A percentile compares a stretch with the other conserved stretches of the same genome.
phyloP scores from a whole-genome alignment of 1,139 yeast species.

The Trichomonascaceae sp. region DNA sequence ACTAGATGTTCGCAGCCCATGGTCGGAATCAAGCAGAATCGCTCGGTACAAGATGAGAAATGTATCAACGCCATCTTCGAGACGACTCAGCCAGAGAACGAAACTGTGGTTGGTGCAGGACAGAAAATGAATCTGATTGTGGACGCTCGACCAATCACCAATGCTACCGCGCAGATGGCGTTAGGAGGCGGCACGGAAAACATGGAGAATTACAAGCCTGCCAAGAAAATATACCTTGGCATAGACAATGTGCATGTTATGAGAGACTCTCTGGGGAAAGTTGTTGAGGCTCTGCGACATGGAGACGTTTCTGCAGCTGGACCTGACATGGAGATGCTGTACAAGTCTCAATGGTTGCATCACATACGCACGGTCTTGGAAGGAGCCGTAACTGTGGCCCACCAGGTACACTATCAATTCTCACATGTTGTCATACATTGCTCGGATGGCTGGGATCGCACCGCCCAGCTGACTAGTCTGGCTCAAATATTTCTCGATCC shows the following conservation, averaged over 20 bases:
- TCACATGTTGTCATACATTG: conserved; percentile 84
- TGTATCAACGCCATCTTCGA: conserved; percentile 59
- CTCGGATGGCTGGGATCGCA: conserved; percentile 98
- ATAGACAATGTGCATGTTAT: conserved; percentile 93
- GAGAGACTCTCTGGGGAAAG: conserved; percentile 65
- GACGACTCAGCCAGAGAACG: conserved; percentile 11
- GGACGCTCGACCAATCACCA: conserved; percentile 84
- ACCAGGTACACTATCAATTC: conserved; percentile 67
- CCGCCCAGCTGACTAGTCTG: conserved; percentile 76
- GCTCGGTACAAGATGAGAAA: conserved; percentile 87
- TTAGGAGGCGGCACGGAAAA: conserved; percentile 94
- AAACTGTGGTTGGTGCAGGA: conserved; percentile 13
- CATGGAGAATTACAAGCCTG: conserved; percentile 66
- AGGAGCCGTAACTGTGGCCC: conserved; percentile 66
- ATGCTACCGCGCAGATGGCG: conserved; percentile 95
- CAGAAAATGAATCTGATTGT: conserved; percentile 59
- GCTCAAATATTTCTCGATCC: conserved; percentile 87
- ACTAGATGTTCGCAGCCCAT: conserved; percentile 88
- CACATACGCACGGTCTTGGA: conserved; percentile 56
- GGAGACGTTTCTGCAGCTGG: conserved; percentile 46
- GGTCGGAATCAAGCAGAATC: conserved; percentile 76
- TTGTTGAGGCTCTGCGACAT: conserved; percentile 51
- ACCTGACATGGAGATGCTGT: conserved; percentile 33
- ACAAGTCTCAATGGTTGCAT: conserved; percentile 70
- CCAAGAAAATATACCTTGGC: conserved; percentile 66